Percentiles rank a stretch among this genome's conserved stretches.
Evolutionary conservation across 2,329 filamentous ascomycete genomes (phyloP).

Genomic region (Samsoniella hepiali): DNA sequence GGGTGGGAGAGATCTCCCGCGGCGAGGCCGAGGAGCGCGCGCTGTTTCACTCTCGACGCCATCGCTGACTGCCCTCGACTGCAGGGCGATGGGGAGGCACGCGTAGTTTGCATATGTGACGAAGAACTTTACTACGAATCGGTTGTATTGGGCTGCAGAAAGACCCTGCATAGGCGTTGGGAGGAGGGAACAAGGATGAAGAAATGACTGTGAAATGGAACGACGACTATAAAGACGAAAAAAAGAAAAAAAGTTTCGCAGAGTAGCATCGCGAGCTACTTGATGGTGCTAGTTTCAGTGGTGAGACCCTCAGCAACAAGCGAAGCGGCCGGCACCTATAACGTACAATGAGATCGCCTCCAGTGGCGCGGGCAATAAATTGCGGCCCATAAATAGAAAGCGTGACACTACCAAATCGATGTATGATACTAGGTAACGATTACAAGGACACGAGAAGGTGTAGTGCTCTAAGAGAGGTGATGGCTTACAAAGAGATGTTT

Average conservation of each 20-base stretch:
- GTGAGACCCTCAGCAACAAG: conserved; percentile 9
- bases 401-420: background rate
- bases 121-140: background rate
- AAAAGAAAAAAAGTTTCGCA: background rate
- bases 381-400: background rate
- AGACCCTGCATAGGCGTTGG: background rate
- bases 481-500: background rate
- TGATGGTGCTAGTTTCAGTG: background rate
- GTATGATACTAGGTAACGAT: background rate
- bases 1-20: background rate
- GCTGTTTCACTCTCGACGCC: background rate
- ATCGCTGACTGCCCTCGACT: background rate
- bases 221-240: background rate
- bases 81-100: background rate
- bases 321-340: background rate
- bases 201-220: background rate
- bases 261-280: conserved; percentile 6
- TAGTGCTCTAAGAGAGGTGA: background rate
- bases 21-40: background rate
- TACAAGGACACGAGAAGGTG: background rate
- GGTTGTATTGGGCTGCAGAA: background rate
- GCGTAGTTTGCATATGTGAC: background rate
- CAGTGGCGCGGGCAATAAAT: too few relatives aligned
- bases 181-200: background rate
- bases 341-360: background rate